These are phyloP conservation scores for Pascua sp. DNA, from an alignment of 1,284 basidiomycete genomes.

Conservation along the genomic window DNA sequence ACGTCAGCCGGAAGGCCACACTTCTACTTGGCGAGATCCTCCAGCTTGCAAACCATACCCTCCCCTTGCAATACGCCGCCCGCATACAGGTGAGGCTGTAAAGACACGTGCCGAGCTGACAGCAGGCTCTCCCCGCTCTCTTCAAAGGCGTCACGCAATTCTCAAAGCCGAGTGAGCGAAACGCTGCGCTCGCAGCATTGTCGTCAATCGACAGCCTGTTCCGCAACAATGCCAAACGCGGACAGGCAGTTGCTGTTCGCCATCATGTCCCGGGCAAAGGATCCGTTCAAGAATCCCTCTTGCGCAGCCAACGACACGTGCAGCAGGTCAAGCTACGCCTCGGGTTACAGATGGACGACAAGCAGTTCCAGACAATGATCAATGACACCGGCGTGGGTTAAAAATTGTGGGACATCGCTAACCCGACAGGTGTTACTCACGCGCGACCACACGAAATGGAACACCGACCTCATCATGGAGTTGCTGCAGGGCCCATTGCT, in stretches of 20 bases:
- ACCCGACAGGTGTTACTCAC: slow-evolving; percentile 68
- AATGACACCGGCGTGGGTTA: slow-evolving; percentile 71
- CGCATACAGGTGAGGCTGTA: slow-evolving; percentile 64
- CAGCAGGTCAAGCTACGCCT: slow-evolving; percentile 84
- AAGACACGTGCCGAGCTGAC: not conserved
- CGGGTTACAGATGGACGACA: slow-evolving; percentile 90
- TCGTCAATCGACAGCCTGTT: slow-evolving; percentile 89
- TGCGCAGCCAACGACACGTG: slow-evolving; percentile 82
- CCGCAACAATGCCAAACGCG: slow-evolving; percentile 59
- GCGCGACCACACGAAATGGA: slow-evolving; percentile 91
- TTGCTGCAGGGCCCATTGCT: slow-evolving; percentile 88
- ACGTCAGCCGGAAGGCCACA: slow-evolving; percentile 70
- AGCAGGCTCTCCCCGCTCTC: slow-evolving; percentile 74
- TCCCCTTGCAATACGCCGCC: slow-evolving; percentile 80
- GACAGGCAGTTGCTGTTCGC: slow-evolving; percentile 8
- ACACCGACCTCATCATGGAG: slow-evolving; percentile 80
- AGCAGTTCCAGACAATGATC: slow-evolving; percentile 73
- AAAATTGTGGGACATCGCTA: slow-evolving; percentile 7
- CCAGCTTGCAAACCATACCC: slow-evolving; percentile 77
- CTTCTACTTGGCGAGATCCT: slow-evolving; percentile 88
- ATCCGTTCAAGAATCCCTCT: slow-evolving; percentile 67
- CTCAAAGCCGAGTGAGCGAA: slow-evolving; percentile 59
- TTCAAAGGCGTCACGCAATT: slow-evolving; percentile 80
- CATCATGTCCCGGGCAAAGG: slow-evolving; percentile 5
- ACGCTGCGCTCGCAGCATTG: slow-evolving; percentile 78